Evolutionary conservation across 1,284 basidiomycete genomes (phyloP).

Genomic region (Ganoderma multipileum): DNA sequence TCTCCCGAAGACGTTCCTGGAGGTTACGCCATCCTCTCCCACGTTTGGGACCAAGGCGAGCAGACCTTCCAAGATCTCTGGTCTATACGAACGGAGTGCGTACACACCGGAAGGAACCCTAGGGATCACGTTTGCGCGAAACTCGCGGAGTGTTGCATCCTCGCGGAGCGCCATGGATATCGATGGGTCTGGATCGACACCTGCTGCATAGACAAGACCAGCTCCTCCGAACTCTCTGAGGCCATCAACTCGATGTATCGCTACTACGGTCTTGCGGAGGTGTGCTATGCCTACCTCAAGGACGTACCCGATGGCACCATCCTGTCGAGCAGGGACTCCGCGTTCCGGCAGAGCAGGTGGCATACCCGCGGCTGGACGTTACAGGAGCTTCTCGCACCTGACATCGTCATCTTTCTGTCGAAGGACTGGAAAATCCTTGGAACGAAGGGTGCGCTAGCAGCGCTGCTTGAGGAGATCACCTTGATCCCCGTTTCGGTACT

Average conservation of each 20-base stretch:
- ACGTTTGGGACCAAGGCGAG: not conserved
- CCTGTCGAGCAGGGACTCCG: not conserved
- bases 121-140: not conserved
- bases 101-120: not conserved
- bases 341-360: conserved; percentile 1
- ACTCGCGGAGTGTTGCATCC: not conserved
- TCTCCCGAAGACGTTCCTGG: conserved; percentile 1
- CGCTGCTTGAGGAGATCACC: conserved; percentile 1
- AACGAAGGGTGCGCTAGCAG: not conserved
- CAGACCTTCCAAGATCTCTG: conserved; percentile 6
- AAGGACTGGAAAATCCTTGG: not conserved
- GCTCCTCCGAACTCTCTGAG: conserved; percentile 1
- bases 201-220: conserved; percentile 4
- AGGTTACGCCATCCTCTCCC: conserved; percentile 5
- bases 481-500: not conserved
- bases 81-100: not conserved
- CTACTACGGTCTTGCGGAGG: not conserved
- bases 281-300: not conserved
- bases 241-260: conserved; percentile 4
- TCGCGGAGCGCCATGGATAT: conserved; percentile 1
- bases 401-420: not conserved
- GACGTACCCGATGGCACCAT: not conserved
- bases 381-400: not conserved
- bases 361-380: not conserved
- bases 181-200: conserved; percentile 4